A percentile compares a stretch with the other conserved stretches of the same genome.
Conservation (phyloP, 352 stramenopile genomes). For the Peronospora destructor region DNA sequence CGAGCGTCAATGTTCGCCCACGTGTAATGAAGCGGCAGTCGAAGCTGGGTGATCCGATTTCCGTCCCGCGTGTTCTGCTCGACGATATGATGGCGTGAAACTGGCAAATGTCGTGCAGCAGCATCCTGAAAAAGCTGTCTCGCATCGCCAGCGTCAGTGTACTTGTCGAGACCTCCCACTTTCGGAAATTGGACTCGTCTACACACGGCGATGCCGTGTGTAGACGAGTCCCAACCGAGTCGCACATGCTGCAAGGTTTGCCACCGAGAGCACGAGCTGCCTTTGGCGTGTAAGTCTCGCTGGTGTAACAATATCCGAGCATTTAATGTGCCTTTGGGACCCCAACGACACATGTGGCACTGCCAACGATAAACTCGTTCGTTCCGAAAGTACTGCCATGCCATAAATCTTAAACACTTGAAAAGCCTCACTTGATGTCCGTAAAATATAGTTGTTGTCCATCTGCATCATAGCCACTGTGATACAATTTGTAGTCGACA, state of each 20-base stretch:
- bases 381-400: constrained; percentile 66
- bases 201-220: too few relatives aligned
- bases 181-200: constrained; percentile 34
- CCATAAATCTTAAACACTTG: constrained; percentile 81
- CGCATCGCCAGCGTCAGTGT: constrained; percentile 63
- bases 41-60: constrained; percentile 62
- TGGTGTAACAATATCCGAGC: constrained; percentile 27
- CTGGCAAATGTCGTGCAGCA: constrained; percentile 66
- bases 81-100: constrained; percentile 63
- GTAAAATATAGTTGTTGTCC: constrained; percentile 38
- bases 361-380: constrained; percentile 48
- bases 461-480: constrained; percentile 31
- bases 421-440: constrained; percentile 57
- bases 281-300: constrained; percentile 45
- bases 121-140: constrained; percentile 61
- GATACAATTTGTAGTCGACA: constrained; percentile 1
- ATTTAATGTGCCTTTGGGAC: constrained; percentile 10
- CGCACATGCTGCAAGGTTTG: constrained; percentile 48
- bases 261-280: constrained; percentile 51
- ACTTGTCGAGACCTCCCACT: constrained; percentile 64
- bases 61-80: constrained; percentile 62
- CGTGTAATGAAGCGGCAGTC: constrained; percentile 57
- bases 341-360: constrained; percentile 26
- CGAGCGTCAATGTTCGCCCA: constrained; percentile 28
- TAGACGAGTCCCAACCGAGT: constrained; percentile 29